Evolutionary conservation across 2,329 filamentous ascomycete species (phyloP), one percentile per base, ranked within the genome.

Genomic region (Talaromyces sp.): DNA sequence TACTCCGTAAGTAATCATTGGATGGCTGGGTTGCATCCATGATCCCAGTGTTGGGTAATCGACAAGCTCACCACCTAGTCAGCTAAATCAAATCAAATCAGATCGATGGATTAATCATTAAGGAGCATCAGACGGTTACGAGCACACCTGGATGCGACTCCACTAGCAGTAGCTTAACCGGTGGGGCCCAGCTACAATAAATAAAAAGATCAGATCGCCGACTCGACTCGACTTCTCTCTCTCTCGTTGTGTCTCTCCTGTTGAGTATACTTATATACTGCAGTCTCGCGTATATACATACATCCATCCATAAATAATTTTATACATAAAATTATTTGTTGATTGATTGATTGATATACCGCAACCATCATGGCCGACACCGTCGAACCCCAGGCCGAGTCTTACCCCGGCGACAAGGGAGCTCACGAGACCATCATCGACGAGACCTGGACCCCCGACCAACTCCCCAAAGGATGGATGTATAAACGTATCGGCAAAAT

Each of bases 401-500:
- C 25, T 22, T 51, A 50, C 52, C 37, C 46, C 35, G 21, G 9
- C 25, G 55, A 57, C 10, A 57, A 54, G n/a, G 46, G 25, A 31
- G 35, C 57, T 37, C 52, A 22, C 31, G 57, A 53, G 17, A 19
- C 57, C 45, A 11, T 45, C 37, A 45, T 59, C 37, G 13, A 52
- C 35, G 52, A 56, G 31, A 17, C 22, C n/a, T 59, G 43, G 36
- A 46, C 40, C 25, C 53, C 57, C n/a, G 57, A 59, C 31, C 53
- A 54, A 35, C 53, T 59, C 17, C 57, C 57, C n/a, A 5, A 35
- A 8, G 57, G 57, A 45, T 67, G 68, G 67, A 85, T 83, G 72
- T 89, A 89, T 78, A 83, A 80, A 66, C 74, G 77, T 41, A 68
- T 81, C 67, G 77, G 73, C 50, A 77, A 79, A 60, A 57, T 85